These are phyloP conservation scores for Cucurbita moschata DNA, from an alignment of 306 rosid genomes.

Conservation along the genomic window DNA sequence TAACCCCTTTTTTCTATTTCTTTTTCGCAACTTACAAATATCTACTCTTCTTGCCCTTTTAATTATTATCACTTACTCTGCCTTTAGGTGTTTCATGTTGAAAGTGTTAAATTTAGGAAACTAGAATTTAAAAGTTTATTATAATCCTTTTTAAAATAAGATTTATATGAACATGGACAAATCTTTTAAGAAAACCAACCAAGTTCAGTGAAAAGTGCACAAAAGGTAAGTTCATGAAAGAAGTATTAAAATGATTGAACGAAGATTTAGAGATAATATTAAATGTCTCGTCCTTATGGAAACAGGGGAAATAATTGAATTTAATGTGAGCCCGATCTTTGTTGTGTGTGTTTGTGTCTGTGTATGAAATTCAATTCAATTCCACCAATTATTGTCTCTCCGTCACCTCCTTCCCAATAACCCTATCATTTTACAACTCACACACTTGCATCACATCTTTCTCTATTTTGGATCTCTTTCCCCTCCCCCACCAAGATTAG, in stretches of 20 bases:
- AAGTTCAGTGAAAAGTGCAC: no score
- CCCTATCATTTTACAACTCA: background rate
- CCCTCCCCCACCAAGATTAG: background rate
- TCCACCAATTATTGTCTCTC: background rate
- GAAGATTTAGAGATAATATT: background rate
- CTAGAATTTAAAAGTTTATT: no score
- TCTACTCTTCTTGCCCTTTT: background rate
- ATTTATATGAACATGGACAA: no score
- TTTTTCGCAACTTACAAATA: background rate
- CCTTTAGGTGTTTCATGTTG: background rate
- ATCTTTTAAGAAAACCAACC: no score
- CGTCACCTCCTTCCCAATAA: background rate
- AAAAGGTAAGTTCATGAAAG: no score
- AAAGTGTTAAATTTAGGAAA: no score
- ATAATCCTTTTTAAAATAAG: no score
- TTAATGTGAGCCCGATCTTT: background rate
- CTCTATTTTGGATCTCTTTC: background rate
- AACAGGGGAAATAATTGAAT: background rate
- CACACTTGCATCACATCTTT: background rate
- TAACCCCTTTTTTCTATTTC: background rate
- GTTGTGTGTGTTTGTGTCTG: background rate
- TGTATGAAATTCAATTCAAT: background rate
- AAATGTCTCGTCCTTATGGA: background rate
- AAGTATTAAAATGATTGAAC: background rate
- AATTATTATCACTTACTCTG: background rate